Base-by-base conservation (phyloP, 2,329 filamentous ascomycete genomes). In the Exophiala lecanii-corni region DNA sequence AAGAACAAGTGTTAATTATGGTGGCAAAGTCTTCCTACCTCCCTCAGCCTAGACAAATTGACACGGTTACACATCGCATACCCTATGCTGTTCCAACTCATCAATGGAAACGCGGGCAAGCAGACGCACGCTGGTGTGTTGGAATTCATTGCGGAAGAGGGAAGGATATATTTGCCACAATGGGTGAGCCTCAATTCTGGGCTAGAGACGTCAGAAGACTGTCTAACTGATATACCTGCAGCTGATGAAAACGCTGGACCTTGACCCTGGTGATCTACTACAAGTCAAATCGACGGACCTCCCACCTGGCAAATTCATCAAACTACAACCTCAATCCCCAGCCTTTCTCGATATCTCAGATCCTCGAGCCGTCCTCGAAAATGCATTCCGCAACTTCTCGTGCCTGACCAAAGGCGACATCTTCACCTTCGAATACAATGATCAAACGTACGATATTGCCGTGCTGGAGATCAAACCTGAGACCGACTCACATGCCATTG, bases 1-100 rank as follows among this genome's bases (percentile, higher is more conserved):
- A 59, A 79, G 92, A 55, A 84, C 86, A 39, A 84, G 89, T 55
- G 82, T 94, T 50, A 97, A 97, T 72, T 89, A 92, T 62, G 92
- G 92, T 55, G 94, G 91, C 67, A 98, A 98, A 73, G 91, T 98
- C 58, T 87, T 98, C 62, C 81, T 98, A 51, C 92, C 92, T n/a
- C 86, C 92, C 0, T 95, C 89, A 25, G 91, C 92, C 78, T 98
- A 42, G 91, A 98, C 72, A 98, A 96, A 68, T 85, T 98, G 56
- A 96, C 92, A 12, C 80, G 89, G 60, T 73, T 98, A 12, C 91
- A 97, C 66, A 94, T 98, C 50, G 89, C 94, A 62, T 98, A 95
- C 72, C 92, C 92, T 5, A 86, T 98, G 73, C 78, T 97, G 54
- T 94, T 98, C 71, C 91, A 98, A 76, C 75, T 98, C 54, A 85